Evolutionary conservation across 441 rosid species (phyloP), one percentile per base, ranked within the genome.

Genomic region (Sinapis alba): DNA sequence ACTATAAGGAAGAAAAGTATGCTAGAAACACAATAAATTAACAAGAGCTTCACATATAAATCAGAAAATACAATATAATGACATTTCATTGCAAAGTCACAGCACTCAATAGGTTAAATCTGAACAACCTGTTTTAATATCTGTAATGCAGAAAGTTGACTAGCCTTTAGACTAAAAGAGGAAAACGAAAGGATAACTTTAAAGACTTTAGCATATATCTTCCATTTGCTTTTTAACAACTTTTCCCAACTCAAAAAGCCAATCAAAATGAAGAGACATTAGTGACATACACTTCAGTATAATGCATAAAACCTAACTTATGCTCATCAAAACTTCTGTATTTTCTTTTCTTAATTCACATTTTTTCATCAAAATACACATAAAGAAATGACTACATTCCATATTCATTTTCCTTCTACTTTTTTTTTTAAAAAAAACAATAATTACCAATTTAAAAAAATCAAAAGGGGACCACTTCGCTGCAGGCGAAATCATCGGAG

Each of bases 401-500:
- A 10, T 58, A 10, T 26, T 58, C n/a, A 13, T 47, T 72, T 51
- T 54, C 19, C 21, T 5, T 23, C 34, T 69, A 38, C 41, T 28
- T 54, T 20, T 54, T 47, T 30, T n/a, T n/a, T n/a, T n/a, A n/a
- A n/a, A 65, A 38, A 20, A 24, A 59, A 1, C 10, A 62, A 21
- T 62, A 68, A 75, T 62, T 60, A 75, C 70, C 27, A 19, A 21
- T n/a, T 12, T n/a, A 56, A 23, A n/a, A 32, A 23, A 58, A 57
- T 88, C 84, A 94, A 78, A 89, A 92, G 32, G 92, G 97, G 58
- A 85, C 89, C 41, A 89, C 87, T 76, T 93, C 89, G 68, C 94
- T 86, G 87, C 87, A 91, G 59, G 47, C 86, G 66, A 84, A 90
- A 60, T 88, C 92, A 73, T 89, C 85, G 26, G 96, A 95, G 83